These are phyloP conservation scores for Hymenoscyphus fraxineus DNA, from an alignment of 2,329 filamentous ascomycete genomes.

Conservation along the genomic window DNA sequence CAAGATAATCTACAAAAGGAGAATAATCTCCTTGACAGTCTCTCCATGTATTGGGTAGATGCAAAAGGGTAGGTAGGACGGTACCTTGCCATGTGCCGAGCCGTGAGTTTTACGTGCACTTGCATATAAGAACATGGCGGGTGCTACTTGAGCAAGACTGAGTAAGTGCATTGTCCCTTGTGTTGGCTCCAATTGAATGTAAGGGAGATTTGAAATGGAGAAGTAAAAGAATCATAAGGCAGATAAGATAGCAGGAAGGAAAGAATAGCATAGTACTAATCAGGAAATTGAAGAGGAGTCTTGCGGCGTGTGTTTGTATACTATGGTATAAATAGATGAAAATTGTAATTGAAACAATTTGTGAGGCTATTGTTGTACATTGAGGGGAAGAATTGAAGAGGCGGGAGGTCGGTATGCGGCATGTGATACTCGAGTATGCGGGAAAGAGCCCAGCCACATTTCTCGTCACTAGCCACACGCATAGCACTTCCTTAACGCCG, in stretches of 20 bases:
- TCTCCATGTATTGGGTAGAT: not conserved
- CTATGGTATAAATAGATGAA: not conserved
- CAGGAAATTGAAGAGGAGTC: not conserved
- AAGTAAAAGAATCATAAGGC: not conserved
- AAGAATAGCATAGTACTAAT: not conserved
- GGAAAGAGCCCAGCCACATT: not conserved
- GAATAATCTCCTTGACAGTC: not conserved
- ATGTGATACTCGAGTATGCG: no score
- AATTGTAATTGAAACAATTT: not conserved
- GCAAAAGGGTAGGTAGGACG: not conserved
- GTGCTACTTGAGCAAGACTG: not conserved
- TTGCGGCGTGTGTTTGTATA: not conserved
- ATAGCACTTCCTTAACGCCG: no score
- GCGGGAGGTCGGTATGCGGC: not conserved
- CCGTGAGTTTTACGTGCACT: not conserved
- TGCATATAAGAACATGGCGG: not conserved
- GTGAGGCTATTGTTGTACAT: not conserved
- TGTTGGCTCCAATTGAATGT: not conserved
- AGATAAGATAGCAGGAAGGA: not conserved
- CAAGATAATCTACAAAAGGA: not conserved
- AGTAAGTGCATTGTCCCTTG: not conserved
- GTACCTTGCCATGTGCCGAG: not conserved
- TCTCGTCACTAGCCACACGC: not conserved
- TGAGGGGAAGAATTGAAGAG: not conserved
- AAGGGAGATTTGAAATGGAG: not conserved